A percentile compares a stretch with the other conserved stretches of the same genome.
Conservation (phyloP, 192 early-diverging fungal species). For the Coemansia aciculifera region DNA sequence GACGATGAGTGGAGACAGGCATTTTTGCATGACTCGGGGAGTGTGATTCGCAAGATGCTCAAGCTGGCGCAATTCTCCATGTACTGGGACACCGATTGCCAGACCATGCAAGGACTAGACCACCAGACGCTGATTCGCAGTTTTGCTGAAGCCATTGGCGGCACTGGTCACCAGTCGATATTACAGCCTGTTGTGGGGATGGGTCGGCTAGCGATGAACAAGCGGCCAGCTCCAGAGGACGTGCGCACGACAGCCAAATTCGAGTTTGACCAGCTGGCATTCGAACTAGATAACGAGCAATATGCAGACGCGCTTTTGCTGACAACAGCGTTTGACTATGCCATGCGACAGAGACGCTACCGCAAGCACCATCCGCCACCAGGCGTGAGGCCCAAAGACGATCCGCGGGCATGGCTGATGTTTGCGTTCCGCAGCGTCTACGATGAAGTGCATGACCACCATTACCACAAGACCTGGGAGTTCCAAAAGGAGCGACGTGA, state of each 20-base stretch:
- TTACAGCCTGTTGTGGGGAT: conserved; percentile 89
- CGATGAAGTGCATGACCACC: conserved; percentile 84
- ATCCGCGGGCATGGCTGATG: conserved; percentile 83
- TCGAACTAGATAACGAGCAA: conserved; percentile 88
- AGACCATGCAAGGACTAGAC: conserved; percentile 59
- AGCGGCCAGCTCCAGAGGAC: conserved; percentile 57
- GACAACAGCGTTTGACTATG: conserved; percentile 79
- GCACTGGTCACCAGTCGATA: conserved; percentile 70
- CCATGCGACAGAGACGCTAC: conserved; percentile 80
- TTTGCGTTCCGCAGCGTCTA: conserved; percentile 76
- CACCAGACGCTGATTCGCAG: conserved; percentile 44
- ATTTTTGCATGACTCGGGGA: conserved; percentile 77
- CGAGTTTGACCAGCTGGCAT: conserved; percentile 90
- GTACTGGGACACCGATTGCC: conserved; percentile 86
- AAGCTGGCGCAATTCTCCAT: conserved; percentile 71
- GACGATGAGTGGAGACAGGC: conserved; percentile 80
- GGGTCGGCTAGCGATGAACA: conserved; percentile 79
- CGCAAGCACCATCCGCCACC: conserved; percentile 81
- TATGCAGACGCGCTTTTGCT: conserved; percentile 79
- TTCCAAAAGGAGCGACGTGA: conserved; percentile 80
- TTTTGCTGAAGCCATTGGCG: conserved; percentile 25
- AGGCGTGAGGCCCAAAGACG: conserved; percentile 74
- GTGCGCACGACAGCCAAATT: conserved; percentile 67
- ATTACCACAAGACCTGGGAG: conserved; percentile 82
- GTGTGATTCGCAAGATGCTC: conserved; percentile 84